These are phyloP conservation scores for Takashimella tepidaria DNA, from an alignment of 1,284 basidiomycete species.

Conservation along the genomic window DNA sequence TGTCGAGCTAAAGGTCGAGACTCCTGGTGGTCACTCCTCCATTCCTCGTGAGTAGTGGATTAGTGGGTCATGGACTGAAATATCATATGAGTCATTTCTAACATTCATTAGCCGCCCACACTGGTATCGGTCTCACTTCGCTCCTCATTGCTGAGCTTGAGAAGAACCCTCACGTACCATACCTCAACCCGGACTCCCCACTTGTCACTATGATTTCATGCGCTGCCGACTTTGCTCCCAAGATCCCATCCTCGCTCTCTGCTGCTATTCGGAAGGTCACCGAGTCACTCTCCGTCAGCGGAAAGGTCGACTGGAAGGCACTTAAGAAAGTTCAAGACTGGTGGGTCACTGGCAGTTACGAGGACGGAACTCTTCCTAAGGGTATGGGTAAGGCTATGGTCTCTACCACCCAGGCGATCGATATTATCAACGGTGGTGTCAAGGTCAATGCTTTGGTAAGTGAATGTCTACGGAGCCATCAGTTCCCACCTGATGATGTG, in stretches of 20 bases:
- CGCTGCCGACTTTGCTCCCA: constrained; percentile 26
- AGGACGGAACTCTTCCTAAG: constrained; percentile 17
- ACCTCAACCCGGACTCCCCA: constrained; percentile 27
- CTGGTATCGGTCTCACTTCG: constrained; percentile 43
- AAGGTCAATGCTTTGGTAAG: constrained; percentile 43
- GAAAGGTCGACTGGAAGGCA: constrained; percentile 30
- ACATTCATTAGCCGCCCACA: constrained; percentile 26
- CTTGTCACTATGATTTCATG: constrained; percentile 29
- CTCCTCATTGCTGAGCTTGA: constrained; percentile 41
- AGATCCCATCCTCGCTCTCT: constrained; percentile 20
- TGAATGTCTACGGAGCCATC: background rate
- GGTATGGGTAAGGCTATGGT: constrained; percentile 31
- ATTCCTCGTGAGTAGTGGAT: constrained; percentile 50
- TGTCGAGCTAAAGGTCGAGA: constrained; percentile 57
- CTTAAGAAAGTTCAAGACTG: constrained; percentile 29
- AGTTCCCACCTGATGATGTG: constrained; percentile 34
- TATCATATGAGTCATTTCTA: constrained; percentile 20
- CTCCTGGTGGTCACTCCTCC: constrained; percentile 64
- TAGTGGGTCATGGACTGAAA: constrained; percentile 3
- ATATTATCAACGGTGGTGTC: constrained; percentile 40
- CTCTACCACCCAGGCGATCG: constrained; percentile 42
- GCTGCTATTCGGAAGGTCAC: constrained; percentile 23
- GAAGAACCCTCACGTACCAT: constrained; percentile 30
- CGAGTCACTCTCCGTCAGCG: constrained; percentile 11
- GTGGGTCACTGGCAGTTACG: constrained; percentile 17